These are phyloP conservation scores for Pugionium dolabratum DNA, from an alignment of 345 rosid genomes.

Conservation along the genomic window DNA sequence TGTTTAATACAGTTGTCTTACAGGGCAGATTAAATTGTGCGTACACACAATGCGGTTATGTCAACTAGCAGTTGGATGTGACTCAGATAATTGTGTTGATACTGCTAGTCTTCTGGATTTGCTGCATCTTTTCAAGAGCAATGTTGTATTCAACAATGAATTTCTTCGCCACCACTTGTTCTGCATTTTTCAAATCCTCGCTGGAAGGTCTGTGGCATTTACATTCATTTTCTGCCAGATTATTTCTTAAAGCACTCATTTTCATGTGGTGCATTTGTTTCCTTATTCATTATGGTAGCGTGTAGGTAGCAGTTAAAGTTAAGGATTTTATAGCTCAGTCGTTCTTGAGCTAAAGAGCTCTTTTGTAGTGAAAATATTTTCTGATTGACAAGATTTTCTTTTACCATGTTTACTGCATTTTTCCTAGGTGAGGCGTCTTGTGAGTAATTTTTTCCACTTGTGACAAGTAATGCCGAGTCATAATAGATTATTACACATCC, in stretches of 20 bases:
- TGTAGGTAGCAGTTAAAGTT: conserved; percentile 11
- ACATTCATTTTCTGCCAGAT: conserved; percentile 24
- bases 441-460: conserved; percentile 3
- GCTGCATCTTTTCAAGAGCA: conserved; percentile 76
- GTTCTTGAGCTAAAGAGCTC: conserved; percentile 17
- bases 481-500: neutral
- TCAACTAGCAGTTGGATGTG: conserved; percentile 56
- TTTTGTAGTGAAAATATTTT: neutral
- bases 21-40: conserved; percentile 89
- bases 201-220: conserved; percentile 62
- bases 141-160: conserved; percentile 65
- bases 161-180: conserved; percentile 80
- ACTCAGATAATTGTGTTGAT: conserved; percentile 51
- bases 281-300: conserved; percentile 16
- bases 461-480: conserved; percentile 11
- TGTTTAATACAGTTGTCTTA: conserved; percentile 35
- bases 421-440: conserved; percentile 12
- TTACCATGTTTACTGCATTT: neutral
- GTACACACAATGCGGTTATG: conserved; percentile 81
- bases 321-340: conserved; percentile 10
- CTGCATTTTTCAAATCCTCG: conserved; percentile 80
- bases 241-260: conserved; percentile 4
- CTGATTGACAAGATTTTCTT: neutral
- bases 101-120: conserved; percentile 56
- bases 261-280: conserved; percentile 25